Evolutionary conservation across 495 filamentous ascomycete species (phyloP), one percentile per base, ranked within the genome.

Genomic region (Xylaria telfairii): DNA sequence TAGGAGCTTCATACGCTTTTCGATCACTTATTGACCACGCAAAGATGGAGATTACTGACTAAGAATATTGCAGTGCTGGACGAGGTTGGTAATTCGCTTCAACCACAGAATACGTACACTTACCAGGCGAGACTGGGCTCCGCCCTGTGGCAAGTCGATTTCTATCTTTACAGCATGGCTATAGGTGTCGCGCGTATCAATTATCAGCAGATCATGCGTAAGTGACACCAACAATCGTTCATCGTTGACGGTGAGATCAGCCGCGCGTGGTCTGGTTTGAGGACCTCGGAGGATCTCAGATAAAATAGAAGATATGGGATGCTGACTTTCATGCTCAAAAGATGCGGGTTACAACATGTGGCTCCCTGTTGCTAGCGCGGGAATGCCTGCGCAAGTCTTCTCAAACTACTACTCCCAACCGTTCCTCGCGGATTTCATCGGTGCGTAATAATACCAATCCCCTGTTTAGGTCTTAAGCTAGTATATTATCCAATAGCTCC

Each of bases 201-300:
- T 51, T 78, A 77, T 59, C 77, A 78, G 63, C 75, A 78, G 47
- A 74, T 78, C 59, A 78, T 78, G 77, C 77, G 68, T 70, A 49
- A 65, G 68, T 70, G 21, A 65, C n/a, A 53, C 59, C 12, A 21
- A 30, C 2, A 30, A 17, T 30, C 44, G n/a, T 1, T 8, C n/a
- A 42, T 26, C 21, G 37, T 8, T 30, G 28, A 30, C 3, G 21
- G 54, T 37, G 19, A 12, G 56, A 12, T 21, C 9, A 13, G 28
- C 30, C 3, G 17, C 30, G 32, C 32, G 17, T n/a, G 7, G 32
- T 34, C 37, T 41, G 17, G 26, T 30, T 17, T 54, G 3, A 7
- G 10, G 53, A 8, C 9, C 10, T 9, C n/a, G 0, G 28, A 19
- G 21, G 47, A 10, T 24, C 21, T 12, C 4, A 30, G 26, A 54